A percentile compares a stretch with the other conserved stretches of the same genome.
Conservation (phyloP, 148 eudicot genomes). For the Polygonum aviculare region DNA sequence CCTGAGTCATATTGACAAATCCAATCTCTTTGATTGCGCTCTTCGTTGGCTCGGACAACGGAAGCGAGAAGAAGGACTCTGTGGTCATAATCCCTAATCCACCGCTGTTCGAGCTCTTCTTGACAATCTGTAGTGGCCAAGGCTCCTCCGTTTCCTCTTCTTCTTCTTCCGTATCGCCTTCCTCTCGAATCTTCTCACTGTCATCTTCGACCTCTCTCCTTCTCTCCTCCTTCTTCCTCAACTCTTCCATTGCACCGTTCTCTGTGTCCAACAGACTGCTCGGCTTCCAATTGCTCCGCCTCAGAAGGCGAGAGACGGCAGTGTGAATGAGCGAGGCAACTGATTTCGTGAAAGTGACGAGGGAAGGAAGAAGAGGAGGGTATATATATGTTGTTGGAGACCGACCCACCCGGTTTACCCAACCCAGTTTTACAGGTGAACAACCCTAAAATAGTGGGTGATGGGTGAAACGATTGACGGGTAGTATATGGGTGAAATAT, state of each 20-base stretch:
- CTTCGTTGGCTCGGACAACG: slow-evolving; percentile 46
- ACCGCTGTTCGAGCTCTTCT: slow-evolving; percentile 25
- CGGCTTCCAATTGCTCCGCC: neutral
- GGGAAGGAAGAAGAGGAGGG: neutral
- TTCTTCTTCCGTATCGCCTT: neutral
- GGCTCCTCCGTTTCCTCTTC: slow-evolving; percentile 4
- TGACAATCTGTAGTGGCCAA: neutral
- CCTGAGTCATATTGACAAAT: slow-evolving; percentile 75
- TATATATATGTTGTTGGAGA: neutral
- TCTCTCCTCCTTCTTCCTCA: slow-evolving; percentile 6
- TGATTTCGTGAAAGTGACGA: neutral
- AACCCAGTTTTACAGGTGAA: no score
- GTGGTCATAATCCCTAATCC: slow-evolving; percentile 67
- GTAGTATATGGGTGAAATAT: no score
- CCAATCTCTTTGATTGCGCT: slow-evolving; percentile 46
- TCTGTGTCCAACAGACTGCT: neutral
- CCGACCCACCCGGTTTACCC: no score
- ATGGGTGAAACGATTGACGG: no score
- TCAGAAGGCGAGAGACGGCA: neutral
- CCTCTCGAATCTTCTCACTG: neutral
- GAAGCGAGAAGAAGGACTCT: slow-evolving; percentile 39
- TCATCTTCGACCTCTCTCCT: slow-evolving; percentile 1
- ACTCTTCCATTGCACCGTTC: neutral
- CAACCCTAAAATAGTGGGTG: no score
- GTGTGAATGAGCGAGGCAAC: neutral